Evolutionary conservation across 2,329 filamentous ascomycete genomes (phyloP).

Genomic region (Helicocarpus griseus): DNA sequence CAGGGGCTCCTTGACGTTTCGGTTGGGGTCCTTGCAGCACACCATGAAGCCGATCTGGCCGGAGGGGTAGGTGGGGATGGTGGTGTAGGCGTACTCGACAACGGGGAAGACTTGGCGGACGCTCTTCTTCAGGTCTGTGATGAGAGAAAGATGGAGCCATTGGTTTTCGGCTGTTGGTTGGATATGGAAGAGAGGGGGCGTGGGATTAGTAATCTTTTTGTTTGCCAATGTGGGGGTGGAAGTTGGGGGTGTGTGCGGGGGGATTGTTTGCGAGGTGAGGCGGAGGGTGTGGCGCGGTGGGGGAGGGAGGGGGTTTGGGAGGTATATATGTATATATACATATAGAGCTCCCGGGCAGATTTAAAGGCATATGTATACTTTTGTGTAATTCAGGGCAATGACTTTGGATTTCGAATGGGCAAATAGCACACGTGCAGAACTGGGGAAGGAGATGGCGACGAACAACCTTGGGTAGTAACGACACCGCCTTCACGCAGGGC

Average conservation of each 20-base stretch:
- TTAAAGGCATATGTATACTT: neutral
- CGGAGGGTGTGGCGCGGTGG: neutral
- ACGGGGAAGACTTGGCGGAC: slow-evolving; percentile 96
- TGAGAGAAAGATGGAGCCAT: slow-evolving; percentile 94
- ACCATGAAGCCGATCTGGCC: slow-evolving; percentile 99
- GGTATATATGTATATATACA: neutral
- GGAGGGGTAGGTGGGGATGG: slow-evolving; percentile 96
- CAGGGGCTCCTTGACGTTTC: slow-evolving; percentile 76
- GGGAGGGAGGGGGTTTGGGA: slow-evolving; percentile 5
- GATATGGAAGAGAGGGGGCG: neutral
- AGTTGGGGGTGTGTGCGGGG: neutral
- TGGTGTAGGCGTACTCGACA: slow-evolving; percentile 96
- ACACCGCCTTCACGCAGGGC: slow-evolving; percentile 92
- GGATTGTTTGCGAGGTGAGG: neutral
- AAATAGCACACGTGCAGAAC: slow-evolving; percentile 32
- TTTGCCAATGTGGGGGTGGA: neutral
- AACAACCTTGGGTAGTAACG: slow-evolving; percentile 99
- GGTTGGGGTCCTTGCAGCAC: slow-evolving; percentile 85
- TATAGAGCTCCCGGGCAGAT: neutral
- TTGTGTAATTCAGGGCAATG: neutral
- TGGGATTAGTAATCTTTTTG: slow-evolving; percentile 14
- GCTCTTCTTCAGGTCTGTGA: slow-evolving; percentile 89
- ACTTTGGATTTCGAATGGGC: too few species aligned
- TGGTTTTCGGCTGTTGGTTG: slow-evolving; percentile 77
- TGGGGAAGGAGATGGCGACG: slow-evolving; percentile 75